Evolutionary conservation across 2,329 filamentous ascomycete species (phyloP).

Genomic region (Alternaria sp.): DNA sequence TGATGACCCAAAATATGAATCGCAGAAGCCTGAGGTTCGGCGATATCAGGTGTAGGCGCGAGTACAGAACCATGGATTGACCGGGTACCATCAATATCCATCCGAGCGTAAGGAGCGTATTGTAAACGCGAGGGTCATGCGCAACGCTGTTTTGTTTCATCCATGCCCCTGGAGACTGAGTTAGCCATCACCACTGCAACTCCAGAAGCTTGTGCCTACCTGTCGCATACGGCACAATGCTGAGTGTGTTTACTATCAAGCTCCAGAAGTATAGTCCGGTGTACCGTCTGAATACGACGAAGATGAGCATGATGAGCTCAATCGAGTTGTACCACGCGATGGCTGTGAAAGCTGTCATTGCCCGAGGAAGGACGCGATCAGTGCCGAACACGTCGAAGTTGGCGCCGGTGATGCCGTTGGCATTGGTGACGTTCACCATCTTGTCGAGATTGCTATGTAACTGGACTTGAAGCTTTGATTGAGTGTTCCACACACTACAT

Average conservation of each 20-base stretch:
- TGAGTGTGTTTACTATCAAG: slow-evolving; percentile 11
- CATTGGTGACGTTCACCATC: neutral
- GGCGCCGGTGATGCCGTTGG: slow-evolving; percentile 7
- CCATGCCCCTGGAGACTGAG: slow-evolving; percentile 5
- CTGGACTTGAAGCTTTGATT: neutral
- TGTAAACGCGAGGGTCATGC: slow-evolving; percentile 10
- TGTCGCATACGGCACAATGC: slow-evolving; percentile 15
- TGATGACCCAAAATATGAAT: slow-evolving; percentile 61
- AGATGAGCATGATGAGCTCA: slow-evolving; percentile 24
- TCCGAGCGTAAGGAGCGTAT: slow-evolving; percentile 52
- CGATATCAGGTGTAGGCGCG: slow-evolving; percentile 46
- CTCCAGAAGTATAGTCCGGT: slow-evolving; percentile 26
- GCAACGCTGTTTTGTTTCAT: slow-evolving; percentile 19
- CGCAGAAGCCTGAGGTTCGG: slow-evolving; percentile 13
- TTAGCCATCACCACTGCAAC: neutral
- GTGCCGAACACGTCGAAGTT: slow-evolving; percentile 15
- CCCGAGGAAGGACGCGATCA: slow-evolving; percentile 5
- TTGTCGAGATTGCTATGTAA: neutral
- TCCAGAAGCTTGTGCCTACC: neutral
- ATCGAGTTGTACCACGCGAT: slow-evolving; percentile 28
- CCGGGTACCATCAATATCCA: slow-evolving; percentile 66
- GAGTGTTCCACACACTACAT: neutral
- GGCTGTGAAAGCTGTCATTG: slow-evolving; percentile 15
- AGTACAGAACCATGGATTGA: slow-evolving; percentile 65
- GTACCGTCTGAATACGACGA: slow-evolving; percentile 20